Conservation (phyloP, 805 yeast species). For the Saccharomycopsis olivae region DNA sequence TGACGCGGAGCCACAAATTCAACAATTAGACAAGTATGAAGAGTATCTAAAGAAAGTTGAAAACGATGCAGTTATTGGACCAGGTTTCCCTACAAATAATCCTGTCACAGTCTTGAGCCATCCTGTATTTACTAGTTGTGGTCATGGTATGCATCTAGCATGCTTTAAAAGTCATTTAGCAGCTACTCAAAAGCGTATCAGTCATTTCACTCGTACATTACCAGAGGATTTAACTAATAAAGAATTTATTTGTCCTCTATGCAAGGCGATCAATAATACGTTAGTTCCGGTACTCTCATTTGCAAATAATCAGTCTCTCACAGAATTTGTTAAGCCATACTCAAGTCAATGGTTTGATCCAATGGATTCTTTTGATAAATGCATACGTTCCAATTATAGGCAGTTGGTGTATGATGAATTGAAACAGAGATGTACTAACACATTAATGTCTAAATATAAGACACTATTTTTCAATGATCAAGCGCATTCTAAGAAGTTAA, state of each 20-base stretch:
- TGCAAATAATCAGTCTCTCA: conserved; percentile 5
- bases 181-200: conserved; percentile 44
- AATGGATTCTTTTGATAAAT: conserved; percentile 8
- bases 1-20: not conserved
- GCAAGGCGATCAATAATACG: conserved; percentile 76
- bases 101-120: conserved; percentile 29
- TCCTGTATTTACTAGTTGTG: conserved; percentile 64
- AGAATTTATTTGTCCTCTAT: conserved; percentile 77
- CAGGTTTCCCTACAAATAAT: conserved; percentile 47
- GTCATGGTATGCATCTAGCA: conserved; percentile 84
- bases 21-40: not conserved
- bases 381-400: not conserved
- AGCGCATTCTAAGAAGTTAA: conserved; percentile 1
- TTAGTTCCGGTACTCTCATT: conserved; percentile 48
- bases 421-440: not conserved
- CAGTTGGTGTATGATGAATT: conserved; percentile 6
- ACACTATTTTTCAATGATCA: conserved; percentile 1
- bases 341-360: conserved; percentile 6
- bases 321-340: conserved; percentile 5
- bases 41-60: conserved; percentile 23
- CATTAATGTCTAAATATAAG: conserved; percentile 5
- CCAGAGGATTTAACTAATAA: conserved; percentile 64
- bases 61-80: conserved; percentile 45
- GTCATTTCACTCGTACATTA: conserved; percentile 69
- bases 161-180: conserved; percentile 61